These are phyloP conservation scores for Phytophthora fragariae DNA, from an alignment of 352 stramenopile genomes.

Conservation along the genomic window DNA sequence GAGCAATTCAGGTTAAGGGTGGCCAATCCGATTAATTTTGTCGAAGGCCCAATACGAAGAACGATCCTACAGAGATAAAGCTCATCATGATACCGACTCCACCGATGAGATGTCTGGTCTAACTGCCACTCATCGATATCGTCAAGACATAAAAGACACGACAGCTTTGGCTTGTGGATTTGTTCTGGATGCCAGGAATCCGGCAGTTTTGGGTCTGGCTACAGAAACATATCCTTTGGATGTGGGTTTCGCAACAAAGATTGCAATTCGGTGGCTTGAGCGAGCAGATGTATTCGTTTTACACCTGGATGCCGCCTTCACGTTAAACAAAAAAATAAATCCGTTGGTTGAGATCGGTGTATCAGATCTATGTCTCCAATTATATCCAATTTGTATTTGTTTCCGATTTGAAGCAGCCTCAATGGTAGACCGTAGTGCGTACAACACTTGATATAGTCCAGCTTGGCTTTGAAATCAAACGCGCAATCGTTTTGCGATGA, in stretches of 20 bases:
- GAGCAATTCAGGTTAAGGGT: too few relatives aligned
- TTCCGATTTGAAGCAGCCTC: neutral
- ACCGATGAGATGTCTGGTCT: neutral
- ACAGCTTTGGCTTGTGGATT: neutral
- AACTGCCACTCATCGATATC: neutral
- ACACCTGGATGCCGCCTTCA: neutral
- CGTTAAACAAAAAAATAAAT: neutral
- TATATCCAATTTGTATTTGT: neutral
- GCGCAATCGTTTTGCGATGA: too few relatives aligned
- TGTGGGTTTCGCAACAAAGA: neutral
- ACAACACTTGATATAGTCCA: neutral
- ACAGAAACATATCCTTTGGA: neutral
- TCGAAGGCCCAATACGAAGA: neutral
- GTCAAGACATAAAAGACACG: neutral
- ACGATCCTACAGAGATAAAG: neutral
- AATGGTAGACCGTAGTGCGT: neutral
- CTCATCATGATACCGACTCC: neutral
- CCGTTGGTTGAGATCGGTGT: neutral
- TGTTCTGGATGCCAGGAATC: neutral
- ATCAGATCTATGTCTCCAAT: neutral
- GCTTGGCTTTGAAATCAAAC: too few relatives aligned
- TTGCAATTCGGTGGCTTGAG: neutral
- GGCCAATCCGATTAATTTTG: neutral
- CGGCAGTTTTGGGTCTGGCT: neutral
- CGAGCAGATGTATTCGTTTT: neutral